Evolutionary conservation across 2,329 filamentous ascomycete genomes (phyloP).

Genomic region (Pezicula neosporulosa): DNA sequence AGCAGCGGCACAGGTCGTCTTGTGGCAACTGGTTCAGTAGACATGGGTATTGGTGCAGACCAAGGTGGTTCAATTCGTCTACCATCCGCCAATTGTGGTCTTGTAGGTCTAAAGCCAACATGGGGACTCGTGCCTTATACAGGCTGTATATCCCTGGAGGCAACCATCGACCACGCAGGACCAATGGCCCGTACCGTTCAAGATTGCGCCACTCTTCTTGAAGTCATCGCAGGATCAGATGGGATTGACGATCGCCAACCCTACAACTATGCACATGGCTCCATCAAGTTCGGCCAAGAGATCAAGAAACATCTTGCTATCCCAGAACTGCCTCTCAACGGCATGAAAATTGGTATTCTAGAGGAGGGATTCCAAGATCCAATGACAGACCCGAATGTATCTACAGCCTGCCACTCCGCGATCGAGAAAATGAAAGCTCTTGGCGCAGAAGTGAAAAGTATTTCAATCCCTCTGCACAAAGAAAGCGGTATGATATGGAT

Average conservation of each 20-base stretch:
- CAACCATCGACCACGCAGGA: constrained; percentile 47
- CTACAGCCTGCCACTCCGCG: constrained; percentile 33
- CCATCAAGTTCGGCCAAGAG: constrained; percentile 20
- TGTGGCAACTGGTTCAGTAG: constrained; percentile 38
- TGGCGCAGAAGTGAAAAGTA: constrained; percentile 45
- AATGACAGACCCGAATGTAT: constrained; percentile 34
- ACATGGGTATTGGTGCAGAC: constrained; percentile 33
- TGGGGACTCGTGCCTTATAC: constrained; percentile 24
- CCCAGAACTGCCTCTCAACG: constrained; percentile 19
- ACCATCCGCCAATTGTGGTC: constrained; percentile 19
- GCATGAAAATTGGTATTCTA: constrained; percentile 39
- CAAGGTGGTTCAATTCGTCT: constrained; percentile 23
- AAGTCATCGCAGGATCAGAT: constrained; percentile 44
- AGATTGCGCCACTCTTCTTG: constrained; percentile 38
- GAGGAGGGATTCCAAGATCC: constrained; percentile 41
- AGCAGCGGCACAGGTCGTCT: constrained; percentile 44
- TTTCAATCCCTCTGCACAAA: constrained; percentile 46
- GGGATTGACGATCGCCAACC: constrained; percentile 43
- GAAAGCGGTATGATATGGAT: constrained; percentile 49
- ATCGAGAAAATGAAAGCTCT: constrained; percentile 37
- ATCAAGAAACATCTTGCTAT: constrained; percentile 12
- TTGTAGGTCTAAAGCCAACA: constrained; percentile 23
- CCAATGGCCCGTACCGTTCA: constrained; percentile 37
- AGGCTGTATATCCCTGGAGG: constrained; percentile 42
- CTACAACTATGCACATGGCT: constrained; percentile 25